Evolutionary conservation across 2,329 filamentous ascomycete species (phyloP).

Genomic region (Mollisia scopiformis): DNA sequence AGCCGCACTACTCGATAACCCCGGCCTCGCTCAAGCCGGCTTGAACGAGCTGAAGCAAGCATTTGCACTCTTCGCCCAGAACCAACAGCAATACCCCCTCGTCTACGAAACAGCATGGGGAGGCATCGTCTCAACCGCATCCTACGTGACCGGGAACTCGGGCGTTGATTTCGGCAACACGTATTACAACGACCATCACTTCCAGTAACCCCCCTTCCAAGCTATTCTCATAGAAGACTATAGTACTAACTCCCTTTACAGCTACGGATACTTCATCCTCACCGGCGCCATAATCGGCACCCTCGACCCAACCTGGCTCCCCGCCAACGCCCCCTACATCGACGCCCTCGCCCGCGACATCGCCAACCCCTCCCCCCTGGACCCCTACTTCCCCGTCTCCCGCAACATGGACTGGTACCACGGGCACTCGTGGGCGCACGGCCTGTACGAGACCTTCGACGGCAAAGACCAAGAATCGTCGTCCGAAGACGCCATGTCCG

Average conservation of each 20-base stretch:
- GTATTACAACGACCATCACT: slow-evolving; percentile 77
- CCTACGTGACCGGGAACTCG: slow-evolving; percentile 69
- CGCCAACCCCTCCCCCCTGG: slow-evolving; percentile 73
- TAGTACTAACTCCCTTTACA: slow-evolving; percentile 1
- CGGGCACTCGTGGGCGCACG: slow-evolving; percentile 92
- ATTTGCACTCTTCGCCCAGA: slow-evolving; percentile 68
- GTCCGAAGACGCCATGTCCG: slow-evolving; percentile 87
- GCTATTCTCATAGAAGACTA: background rate
- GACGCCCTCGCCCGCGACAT: slow-evolving; percentile 82
- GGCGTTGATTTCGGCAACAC: slow-evolving; percentile 89
- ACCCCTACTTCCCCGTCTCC: slow-evolving; percentile 79
- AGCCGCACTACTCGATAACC: slow-evolving; percentile 64
- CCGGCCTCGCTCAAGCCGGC: slow-evolving; percentile 57
- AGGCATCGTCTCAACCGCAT: slow-evolving; percentile 76
- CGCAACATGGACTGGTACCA: slow-evolving; percentile 92
- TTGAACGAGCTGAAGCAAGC: slow-evolving; percentile 65
- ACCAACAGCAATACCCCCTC: slow-evolving; percentile 69
- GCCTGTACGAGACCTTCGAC: slow-evolving; percentile 69
- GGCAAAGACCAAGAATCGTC: slow-evolving; percentile 88
- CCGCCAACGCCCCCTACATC: slow-evolving; percentile 75
- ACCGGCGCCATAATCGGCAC: slow-evolving; percentile 81
- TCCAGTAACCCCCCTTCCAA: slow-evolving; percentile 47
- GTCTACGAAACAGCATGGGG: slow-evolving; percentile 74
- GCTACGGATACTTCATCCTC: slow-evolving; percentile 87
- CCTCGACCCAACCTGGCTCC: slow-evolving; percentile 76